phyloP scores from a whole-genome alignment of 495 filamentous ascomycete genomes.

The Podospora conica region DNA sequence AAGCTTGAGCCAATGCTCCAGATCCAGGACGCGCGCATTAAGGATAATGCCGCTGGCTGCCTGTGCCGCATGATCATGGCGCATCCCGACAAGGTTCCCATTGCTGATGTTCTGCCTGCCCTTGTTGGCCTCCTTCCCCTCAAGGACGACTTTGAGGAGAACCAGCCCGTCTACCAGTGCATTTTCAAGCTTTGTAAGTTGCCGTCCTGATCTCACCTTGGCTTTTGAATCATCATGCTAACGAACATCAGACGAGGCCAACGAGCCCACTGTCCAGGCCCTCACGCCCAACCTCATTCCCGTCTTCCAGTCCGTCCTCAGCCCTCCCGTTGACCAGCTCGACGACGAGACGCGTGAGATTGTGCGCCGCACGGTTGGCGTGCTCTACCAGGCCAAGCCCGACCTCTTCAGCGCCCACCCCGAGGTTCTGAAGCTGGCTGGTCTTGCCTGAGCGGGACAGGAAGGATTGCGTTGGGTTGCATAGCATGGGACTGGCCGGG shows the following conservation, averaged over 20 bases:
- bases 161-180: constrained; percentile 83
- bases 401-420: constrained; percentile 27
- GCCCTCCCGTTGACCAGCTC: constrained; percentile 75
- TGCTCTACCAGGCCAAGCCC: constrained; percentile 27
- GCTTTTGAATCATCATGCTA: not conserved
- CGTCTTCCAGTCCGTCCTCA: constrained; percentile 74
- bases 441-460: constrained; percentile 15
- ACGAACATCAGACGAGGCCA: constrained; percentile 47
- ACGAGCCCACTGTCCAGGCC: constrained; percentile 63
- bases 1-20: constrained; percentile 82
- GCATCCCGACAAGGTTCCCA: constrained; percentile 70
- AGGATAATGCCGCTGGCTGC: constrained; percentile 94
- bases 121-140: constrained; percentile 76
- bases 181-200: constrained; percentile 63
- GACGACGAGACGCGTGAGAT: constrained; percentile 65
- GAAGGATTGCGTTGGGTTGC: constrained; percentile 11
- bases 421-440: constrained; percentile 28
- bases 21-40: constrained; percentile 64
- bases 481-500: constrained; percentile 16
- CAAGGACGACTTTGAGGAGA: constrained; percentile 95
- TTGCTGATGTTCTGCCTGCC: constrained; percentile 72
- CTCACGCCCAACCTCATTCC: constrained; percentile 74
- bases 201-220: not conserved
- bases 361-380: constrained; percentile 22
- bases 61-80: constrained; percentile 85